Conservation (phyloP, 129 eudicot species). For the Escallonia rubra region DNA sequence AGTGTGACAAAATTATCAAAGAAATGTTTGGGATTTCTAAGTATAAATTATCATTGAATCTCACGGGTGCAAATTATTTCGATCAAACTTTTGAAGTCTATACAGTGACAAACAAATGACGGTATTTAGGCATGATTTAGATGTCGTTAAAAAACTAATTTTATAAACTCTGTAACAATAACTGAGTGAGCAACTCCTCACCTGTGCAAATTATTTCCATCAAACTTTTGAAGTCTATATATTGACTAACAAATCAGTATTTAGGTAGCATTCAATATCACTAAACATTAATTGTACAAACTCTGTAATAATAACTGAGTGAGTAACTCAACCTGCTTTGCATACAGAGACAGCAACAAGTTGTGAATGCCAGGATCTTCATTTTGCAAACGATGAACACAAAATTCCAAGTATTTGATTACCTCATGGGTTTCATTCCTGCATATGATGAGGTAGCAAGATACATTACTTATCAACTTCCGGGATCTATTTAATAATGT, state of each 20-base stretch:
- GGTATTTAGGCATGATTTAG: too few species aligned
- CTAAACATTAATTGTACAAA: background rate
- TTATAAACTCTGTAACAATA: too few species aligned
- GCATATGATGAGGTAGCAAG: constrained; percentile 23
- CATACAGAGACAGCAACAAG: constrained; percentile 86
- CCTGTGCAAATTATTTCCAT: too few species aligned
- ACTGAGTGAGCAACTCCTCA: too few species aligned
- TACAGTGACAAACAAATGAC: too few species aligned
- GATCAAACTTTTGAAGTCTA: too few species aligned
- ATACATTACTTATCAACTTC: constrained; percentile 1
- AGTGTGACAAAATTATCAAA: background rate
- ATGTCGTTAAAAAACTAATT: too few species aligned
- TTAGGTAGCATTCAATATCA: background rate
- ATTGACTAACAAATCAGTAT: too few species aligned
- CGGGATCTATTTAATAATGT: background rate
- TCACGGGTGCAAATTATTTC: too few species aligned
- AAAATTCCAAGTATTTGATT: constrained; percentile 77
- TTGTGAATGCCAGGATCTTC: constrained; percentile 96
- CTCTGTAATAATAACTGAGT: background rate
- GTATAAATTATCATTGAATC: background rate
- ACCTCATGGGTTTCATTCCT: constrained; percentile 99
- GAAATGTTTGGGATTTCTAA: background rate
- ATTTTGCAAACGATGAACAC: constrained; percentile 82
- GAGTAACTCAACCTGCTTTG: constrained; percentile 63
- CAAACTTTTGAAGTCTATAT: too few species aligned